Evolutionary conservation across 352 stramenopile species (phyloP).

Genomic region (Phytophthora tentaculata): DNA sequence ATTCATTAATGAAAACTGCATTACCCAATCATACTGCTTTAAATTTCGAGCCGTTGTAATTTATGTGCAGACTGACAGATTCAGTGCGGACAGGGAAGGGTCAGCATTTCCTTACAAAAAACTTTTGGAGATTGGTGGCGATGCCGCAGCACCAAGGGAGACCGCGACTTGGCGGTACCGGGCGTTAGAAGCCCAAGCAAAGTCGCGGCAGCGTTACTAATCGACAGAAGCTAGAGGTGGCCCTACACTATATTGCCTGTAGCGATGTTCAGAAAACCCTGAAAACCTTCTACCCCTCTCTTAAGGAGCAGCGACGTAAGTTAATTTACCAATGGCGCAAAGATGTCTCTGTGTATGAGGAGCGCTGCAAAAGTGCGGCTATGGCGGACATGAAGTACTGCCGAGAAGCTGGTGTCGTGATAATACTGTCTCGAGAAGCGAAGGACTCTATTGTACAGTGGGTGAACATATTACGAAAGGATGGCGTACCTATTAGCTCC

Average conservation of each 20-base stretch:
- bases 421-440: not conserved
- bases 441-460: not conserved
- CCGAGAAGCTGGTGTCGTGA: not conserved
- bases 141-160: slow-evolving; percentile 1
- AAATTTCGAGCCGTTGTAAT: not conserved
- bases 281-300: not conserved
- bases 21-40: not conserved
- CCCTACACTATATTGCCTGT: not conserved
- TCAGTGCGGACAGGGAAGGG: not conserved
- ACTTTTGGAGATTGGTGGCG: not conserved
- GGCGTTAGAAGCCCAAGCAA: not conserved
- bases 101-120: not conserved
- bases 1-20: not conserved
- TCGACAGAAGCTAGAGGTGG: not conserved
- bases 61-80: not conserved
- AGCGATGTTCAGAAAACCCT: not conserved
- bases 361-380: not conserved
- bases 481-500: not conserved
- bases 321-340: not conserved
- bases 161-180: not conserved
- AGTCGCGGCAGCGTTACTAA: not conserved
- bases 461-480: not conserved
- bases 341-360: not conserved
- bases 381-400: not conserved
- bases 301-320: not conserved